phyloP scores from a whole-genome alignment of 768 basidiomycete species.

The Lactarius akahatsu region DNA sequence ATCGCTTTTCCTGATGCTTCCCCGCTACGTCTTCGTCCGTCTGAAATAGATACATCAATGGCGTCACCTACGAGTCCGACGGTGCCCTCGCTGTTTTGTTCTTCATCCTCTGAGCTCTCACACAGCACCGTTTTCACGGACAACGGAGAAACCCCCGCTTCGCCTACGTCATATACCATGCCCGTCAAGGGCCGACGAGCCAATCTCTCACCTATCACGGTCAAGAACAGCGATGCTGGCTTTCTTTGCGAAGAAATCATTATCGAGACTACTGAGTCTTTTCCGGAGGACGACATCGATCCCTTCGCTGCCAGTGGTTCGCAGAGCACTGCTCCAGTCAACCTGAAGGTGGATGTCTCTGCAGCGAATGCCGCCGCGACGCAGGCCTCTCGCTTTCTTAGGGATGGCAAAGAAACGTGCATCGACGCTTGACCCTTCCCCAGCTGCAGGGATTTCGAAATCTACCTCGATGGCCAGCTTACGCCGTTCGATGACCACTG shows the following conservation, averaged over 20 bases:
- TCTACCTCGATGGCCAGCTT: slow-evolving; percentile 13
- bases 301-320: slow-evolving; percentile 3
- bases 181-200: slow-evolving; percentile 3
- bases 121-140: slow-evolving; percentile 6
- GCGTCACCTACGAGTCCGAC: slow-evolving; percentile 22
- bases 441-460: slow-evolving; percentile 6
- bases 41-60: background rate
- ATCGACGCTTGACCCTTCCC: background rate
- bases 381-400: slow-evolving; percentile 15
- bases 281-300: slow-evolving; percentile 15
- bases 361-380: background rate
- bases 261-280: slow-evolving; percentile 16
- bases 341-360: background rate
- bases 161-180: background rate
- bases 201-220: slow-evolving; percentile 6
- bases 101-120: slow-evolving; percentile 20
- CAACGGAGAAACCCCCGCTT: slow-evolving; percentile 2
- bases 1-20: background rate
- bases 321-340: background rate
- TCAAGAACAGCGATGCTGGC: slow-evolving; percentile 20
- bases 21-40: background rate
- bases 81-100: slow-evolving; percentile 17
- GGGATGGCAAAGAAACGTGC: slow-evolving; percentile 2
- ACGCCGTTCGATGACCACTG: slow-evolving; percentile 15
- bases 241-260: slow-evolving; percentile 17